Base-by-base conservation (phyloP, 768 basidiomycete species). In the Kwoniella shandongensis region DNA sequence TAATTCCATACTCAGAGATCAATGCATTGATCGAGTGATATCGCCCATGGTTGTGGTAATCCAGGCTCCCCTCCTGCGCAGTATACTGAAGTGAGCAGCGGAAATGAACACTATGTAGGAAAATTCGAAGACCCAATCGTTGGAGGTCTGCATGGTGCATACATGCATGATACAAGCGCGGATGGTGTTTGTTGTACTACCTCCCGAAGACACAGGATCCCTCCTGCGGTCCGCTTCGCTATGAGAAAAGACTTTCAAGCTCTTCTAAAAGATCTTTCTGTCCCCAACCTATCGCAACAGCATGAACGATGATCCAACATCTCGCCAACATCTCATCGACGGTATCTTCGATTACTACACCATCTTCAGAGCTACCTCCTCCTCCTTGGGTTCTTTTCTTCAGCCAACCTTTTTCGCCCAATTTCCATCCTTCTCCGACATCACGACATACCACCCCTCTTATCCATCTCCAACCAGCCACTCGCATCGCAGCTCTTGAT, bases 281-380 rank as follows among this genome's bases (percentile, higher is more conserved):
- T 17, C 47, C 69, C 72, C 72, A 76, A 4, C 69, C 73, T 1
- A 51, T 60, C 42, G 64, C 53, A 27, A 76, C 57, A 15, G 73
- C 67, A 50, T 69, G 45, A n/a, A 71, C 59, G 12, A 69, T 62
- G 44, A 76, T 58, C 75, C 75, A 76, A 44, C 73, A 72, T 44
- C 69, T 54, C 8, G 56, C 61, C 20, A 72, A 48, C 4, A 55
- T 63, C 27, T 67, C 67, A 35, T 72, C 66, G 8, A 69, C 59
- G 11, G 61, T 49, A 49, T 61, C 65, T 52, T 64, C n/a, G n/a
- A n/a, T n/a, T n/a, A n/a, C n/a, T n/a, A n/a, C n/a, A n/a, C n/a
- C 70, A 20, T 63, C 54, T 30, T 63, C 32, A 6, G 13, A 32
- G 32, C 32, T 32, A 13, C 20, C 48, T 20, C 48, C 17, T n/a